A percentile compares a stretch with the other conserved stretches of the same genome.
phyloP scores from a whole-genome alignment of 768 basidiomycete genomes.

The Russula olivacea region DNA sequence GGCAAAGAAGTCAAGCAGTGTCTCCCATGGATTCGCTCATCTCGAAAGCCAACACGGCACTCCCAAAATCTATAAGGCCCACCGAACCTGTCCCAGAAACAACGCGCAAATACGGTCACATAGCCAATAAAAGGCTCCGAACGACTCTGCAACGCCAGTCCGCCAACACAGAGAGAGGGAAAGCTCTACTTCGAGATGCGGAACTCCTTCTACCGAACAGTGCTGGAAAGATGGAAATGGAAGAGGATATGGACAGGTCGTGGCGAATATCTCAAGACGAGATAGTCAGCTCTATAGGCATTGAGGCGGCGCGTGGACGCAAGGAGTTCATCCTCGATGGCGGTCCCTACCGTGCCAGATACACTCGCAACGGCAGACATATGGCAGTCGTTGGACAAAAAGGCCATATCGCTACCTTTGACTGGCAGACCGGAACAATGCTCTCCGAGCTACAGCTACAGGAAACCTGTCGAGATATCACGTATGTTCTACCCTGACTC shows the following conservation, averaged over 20 bases:
- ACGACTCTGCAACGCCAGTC: slow-evolving; percentile 59
- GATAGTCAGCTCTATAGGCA: slow-evolving; percentile 56
- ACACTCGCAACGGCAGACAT: slow-evolving; percentile 89
- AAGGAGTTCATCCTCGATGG: slow-evolving; percentile 79
- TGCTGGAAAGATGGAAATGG: slow-evolving; percentile 65
- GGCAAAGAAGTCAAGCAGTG: too few species aligned
- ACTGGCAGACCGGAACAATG: slow-evolving; percentile 83
- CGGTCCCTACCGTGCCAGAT: slow-evolving; percentile 78
- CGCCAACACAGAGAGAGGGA: slow-evolving; percentile 53
- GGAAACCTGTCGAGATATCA: slow-evolving; percentile 90
- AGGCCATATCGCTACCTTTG: slow-evolving; percentile 90
- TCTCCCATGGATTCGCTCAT: slow-evolving; percentile 16
- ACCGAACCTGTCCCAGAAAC: slow-evolving; percentile 43
- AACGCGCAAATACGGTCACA: slow-evolving; percentile 49
- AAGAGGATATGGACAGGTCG: slow-evolving; percentile 78
- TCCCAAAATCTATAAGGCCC: slow-evolving; percentile 65
- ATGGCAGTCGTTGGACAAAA: slow-evolving; percentile 75
- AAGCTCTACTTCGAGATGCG: slow-evolving; percentile 60
- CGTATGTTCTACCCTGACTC: slow-evolving; percentile 47
- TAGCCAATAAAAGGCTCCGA: slow-evolving; percentile 73
- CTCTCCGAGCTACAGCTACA: slow-evolving; percentile 84
- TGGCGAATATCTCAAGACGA: slow-evolving; percentile 85
- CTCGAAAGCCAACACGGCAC: slow-evolving; percentile 37
- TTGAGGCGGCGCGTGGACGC: slow-evolving; percentile 70
- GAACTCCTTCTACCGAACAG: slow-evolving; percentile 67